Conservation (phyloP, 2,329 filamentous ascomycete genomes). For the Trichoderma arundinaceum region DNA sequence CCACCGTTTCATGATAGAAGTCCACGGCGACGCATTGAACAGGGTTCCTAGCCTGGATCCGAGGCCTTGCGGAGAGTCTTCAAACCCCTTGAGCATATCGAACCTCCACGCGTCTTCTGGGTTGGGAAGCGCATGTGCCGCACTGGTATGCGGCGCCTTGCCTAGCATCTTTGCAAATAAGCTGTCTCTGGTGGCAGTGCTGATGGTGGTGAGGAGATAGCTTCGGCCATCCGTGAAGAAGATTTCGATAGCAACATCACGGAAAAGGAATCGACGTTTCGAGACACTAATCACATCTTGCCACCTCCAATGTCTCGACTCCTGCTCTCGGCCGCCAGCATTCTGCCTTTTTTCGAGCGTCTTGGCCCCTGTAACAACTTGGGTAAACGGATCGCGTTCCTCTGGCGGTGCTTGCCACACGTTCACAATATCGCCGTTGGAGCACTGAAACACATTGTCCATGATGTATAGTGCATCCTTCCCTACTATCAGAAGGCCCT, state of each 20-base stretch:
- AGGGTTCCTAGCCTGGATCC: constrained; percentile 91
- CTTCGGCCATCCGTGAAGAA: constrained; percentile 98
- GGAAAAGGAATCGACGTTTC: constrained; percentile 91
- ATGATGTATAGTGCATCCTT: constrained; percentile 93
- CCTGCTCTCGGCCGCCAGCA: constrained; percentile 67
- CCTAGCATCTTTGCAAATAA: constrained; percentile 75
- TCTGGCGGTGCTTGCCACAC: constrained; percentile 92
- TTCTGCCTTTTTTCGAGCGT: constrained; percentile 65
- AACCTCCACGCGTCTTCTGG: constrained; percentile 91
- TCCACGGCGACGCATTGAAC: constrained; percentile 82
- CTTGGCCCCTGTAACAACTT: constrained; percentile 79
- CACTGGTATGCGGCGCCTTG: constrained; percentile 81
- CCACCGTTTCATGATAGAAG: constrained; percentile 88
- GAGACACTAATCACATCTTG: constrained; percentile 92
- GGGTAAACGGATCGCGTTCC: constrained; percentile 92
- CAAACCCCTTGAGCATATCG: constrained; percentile 75
- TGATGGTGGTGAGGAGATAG: constrained; percentile 87
- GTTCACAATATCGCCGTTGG: constrained; percentile 95
- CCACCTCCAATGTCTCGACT: constrained; percentile 92
- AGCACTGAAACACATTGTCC: constrained; percentile 94
- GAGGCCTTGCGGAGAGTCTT: constrained; percentile 66
- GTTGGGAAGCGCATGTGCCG: constrained; percentile 70
- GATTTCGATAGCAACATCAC: constrained; percentile 94
- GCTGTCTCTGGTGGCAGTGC: constrained; percentile 74
- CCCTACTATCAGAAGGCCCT: constrained; percentile 90